Evolutionary conservation across 371 early-diverging fungal species (phyloP).

Genomic region (Cokeromyces recurvatus): DNA sequence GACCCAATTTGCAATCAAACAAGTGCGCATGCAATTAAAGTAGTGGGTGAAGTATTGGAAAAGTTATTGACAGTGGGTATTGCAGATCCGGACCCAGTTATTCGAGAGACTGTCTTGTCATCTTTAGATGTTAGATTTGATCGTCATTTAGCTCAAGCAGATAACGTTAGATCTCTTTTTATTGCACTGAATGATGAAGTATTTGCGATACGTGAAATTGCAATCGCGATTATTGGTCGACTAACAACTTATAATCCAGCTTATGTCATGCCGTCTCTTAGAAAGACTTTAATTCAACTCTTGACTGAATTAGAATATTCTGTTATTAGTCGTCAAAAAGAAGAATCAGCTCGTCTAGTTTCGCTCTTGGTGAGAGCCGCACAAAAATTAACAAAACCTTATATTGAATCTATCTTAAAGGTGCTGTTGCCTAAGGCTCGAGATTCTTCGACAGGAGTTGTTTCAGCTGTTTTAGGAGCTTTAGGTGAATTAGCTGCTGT

Average conservation of each 20-base stretch:
- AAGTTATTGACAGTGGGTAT: slow-evolving; percentile 86
- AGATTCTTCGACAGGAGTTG: slow-evolving; percentile 78
- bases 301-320: slow-evolving; percentile 92
- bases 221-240: slow-evolving; percentile 85
- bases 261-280: slow-evolving; percentile 87
- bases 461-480: slow-evolving; percentile 78
- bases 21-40: slow-evolving; percentile 80
- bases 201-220: slow-evolving; percentile 84
- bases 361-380: slow-evolving; percentile 76
- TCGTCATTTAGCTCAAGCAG: slow-evolving; percentile 86
- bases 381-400: slow-evolving; percentile 83
- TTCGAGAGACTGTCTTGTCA: slow-evolving; percentile 77
- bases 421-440: slow-evolving; percentile 81
- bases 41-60: slow-evolving; percentile 87
- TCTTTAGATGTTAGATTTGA: slow-evolving; percentile 85
- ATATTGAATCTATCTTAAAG: slow-evolving; percentile 85
- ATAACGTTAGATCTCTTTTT: slow-evolving; percentile 84
- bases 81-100: slow-evolving; percentile 82
- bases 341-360: slow-evolving; percentile 83
- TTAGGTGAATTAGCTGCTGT: slow-evolving; percentile 88
- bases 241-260: slow-evolving; percentile 88
- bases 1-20: slow-evolving; percentile 77
- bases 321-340: slow-evolving; percentile 78
- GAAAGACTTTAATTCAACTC: slow-evolving; percentile 85
- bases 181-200: slow-evolving; percentile 92